Evolutionary conservation across 169 alveolate species (phyloP).

Genomic region (Amoebophrya sp.): DNA sequence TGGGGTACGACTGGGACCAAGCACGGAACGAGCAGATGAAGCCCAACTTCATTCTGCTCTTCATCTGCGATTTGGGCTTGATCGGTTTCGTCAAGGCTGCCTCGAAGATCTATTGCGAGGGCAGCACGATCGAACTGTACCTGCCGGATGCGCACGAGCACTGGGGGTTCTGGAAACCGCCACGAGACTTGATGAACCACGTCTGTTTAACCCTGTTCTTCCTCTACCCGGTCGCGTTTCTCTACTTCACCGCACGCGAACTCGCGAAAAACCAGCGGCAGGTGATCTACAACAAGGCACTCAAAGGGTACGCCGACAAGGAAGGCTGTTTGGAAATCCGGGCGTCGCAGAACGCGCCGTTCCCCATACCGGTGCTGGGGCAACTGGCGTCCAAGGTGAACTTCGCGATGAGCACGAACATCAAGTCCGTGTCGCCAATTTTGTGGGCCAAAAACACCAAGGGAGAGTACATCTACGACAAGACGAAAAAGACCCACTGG

Average conservation of each 20-base stretch:
- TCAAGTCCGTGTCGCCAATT: conserved; percentile 15
- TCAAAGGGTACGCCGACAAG: neutral
- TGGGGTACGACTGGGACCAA: conserved; percentile 6
- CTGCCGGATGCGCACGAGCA: conserved; percentile 13
- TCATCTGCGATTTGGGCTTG: conserved; percentile 14
- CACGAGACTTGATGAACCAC: neutral
- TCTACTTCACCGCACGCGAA: conserved; percentile 17
- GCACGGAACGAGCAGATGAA: conserved; percentile 7
- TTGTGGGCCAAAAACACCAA: neutral
- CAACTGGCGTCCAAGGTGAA: neutral
- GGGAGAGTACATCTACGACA: conserved; percentile 26
- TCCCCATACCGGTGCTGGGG: neutral
- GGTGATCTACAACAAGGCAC: conserved; percentile 23
- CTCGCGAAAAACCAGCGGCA: neutral
- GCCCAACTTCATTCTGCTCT: conserved; percentile 7
- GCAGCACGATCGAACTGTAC: conserved; percentile 1
- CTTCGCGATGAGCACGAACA: neutral
- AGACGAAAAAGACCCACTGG: neutral
- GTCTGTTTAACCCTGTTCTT: neutral
- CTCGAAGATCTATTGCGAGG: neutral
- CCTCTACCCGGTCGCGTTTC: conserved; percentile 11
- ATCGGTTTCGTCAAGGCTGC: conserved; percentile 16
- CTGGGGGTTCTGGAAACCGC: conserved; percentile 24
- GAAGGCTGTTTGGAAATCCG: conserved; percentile 8
- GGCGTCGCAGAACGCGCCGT: neutral